phyloP scores from a whole-genome alignment of 495 filamentous ascomycete genomes.

The Aspergillus incahuasiensis region DNA sequence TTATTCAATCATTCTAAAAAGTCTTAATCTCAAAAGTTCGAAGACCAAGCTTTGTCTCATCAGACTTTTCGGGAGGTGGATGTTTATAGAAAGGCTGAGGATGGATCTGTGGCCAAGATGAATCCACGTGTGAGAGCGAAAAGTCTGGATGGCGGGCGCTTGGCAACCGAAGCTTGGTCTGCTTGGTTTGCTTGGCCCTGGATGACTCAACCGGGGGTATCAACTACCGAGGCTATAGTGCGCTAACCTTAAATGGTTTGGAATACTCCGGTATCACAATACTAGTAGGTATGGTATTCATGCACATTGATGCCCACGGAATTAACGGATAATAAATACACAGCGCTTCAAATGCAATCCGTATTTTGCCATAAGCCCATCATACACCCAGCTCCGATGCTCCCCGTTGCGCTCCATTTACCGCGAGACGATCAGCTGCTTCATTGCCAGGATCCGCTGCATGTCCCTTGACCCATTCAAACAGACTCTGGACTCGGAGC shows the following conservation, averaged over 20 bases:
- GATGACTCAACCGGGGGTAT: too few species aligned
- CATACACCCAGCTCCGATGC: slow-evolving; percentile 23
- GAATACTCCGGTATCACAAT: too few species aligned
- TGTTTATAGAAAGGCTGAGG: neutral
- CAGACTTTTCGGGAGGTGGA: neutral
- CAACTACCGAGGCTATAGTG: too few species aligned
- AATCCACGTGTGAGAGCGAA: neutral
- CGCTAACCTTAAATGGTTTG: too few species aligned
- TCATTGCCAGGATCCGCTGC: slow-evolving; percentile 63
- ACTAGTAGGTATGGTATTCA: too few species aligned
- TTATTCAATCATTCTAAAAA: slow-evolving; percentile 43
- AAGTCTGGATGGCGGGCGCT: neutral
- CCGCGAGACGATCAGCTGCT: slow-evolving; percentile 76
- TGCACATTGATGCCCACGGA: neutral
- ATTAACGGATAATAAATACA: neutral
- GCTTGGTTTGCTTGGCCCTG: neutral
- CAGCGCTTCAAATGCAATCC: slow-evolving; percentile 25
- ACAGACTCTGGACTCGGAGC: slow-evolving; percentile 57
- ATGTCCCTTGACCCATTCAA: slow-evolving; percentile 89
- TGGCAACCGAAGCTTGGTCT: neutral
- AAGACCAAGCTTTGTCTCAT: slow-evolving; percentile 19
- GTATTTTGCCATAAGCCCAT: slow-evolving; percentile 25
- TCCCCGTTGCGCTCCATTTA: slow-evolving; percentile 48
- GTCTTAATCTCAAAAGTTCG: neutral
- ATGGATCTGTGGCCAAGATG: neutral